Evolutionary conservation across 768 basidiomycete species (phyloP), one percentile per base, ranked within the genome.

Genomic region (Asterophora lycoperdoides): DNA sequence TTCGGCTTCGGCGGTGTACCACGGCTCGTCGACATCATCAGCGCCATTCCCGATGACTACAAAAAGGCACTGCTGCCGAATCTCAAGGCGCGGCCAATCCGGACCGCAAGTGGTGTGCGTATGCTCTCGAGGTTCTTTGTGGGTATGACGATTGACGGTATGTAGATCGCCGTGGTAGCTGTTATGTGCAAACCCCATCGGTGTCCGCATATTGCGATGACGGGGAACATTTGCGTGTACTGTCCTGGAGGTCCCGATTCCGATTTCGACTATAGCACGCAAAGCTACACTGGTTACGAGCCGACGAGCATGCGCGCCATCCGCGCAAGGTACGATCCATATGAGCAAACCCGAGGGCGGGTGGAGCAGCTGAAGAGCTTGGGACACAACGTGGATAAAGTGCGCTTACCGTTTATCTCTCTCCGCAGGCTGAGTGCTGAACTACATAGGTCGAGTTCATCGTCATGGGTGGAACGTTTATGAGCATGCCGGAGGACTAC

Each of bases 181-280:
- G 95, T 99, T n/a, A 99, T 99, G 96, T 95, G 93, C 74, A 99
- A 98, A 63, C 96, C 96, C 1, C 96, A 99, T 74, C 81, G 96
- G 46, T 99, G 96, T 74, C 96, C 96, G 4, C 96, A 99, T 70
- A 98, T 99, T 48, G 96, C 96, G 7, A 96, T 99, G 92, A 99
- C 96, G 0, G 96, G 96, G 23, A 99, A 99, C 60, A 98, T 99
- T 48, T 99, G 96, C 70, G 96, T 99, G 86, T 97, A 98, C 65
- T 99, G 96, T 63, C 96, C 96, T 4, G 96, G 96, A 48, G 96
- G 96, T 14, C 96, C 96, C 4, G 96, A 99, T 67, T 98, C 96
- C 1, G 96, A 99, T 68, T 99, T 99, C 56, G 96, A 99, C 64
- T 99, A 99, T 62, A 97, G 94, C 56, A 99, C 96, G 6, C 96